phyloP scores from a whole-genome alignment of 805 yeast genomes.

The Metschnikowia koreensis region DNA sequence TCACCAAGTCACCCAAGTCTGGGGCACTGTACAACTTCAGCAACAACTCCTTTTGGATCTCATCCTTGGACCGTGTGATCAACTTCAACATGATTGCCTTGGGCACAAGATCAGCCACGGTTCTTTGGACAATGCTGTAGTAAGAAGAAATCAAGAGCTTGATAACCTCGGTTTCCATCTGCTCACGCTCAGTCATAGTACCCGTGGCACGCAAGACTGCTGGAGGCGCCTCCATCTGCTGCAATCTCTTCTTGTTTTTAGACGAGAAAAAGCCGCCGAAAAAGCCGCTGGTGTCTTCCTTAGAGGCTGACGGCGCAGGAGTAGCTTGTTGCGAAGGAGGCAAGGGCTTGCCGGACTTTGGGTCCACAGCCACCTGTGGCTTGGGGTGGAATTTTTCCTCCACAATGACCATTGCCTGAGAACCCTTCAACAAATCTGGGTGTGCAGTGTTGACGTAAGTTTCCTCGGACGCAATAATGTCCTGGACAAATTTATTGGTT shows the following conservation, averaged over 20 bases:
- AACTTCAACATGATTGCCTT: constrained; percentile 93
- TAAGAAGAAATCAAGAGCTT: constrained; percentile 88
- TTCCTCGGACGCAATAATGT: constrained; percentile 82
- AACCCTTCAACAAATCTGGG: constrained; percentile 92
- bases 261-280: constrained; percentile 94
- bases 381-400: constrained; percentile 79
- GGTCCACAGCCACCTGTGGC: constrained; percentile 77
- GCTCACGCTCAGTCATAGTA: constrained; percentile 88
- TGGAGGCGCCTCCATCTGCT: constrained; percentile 97
- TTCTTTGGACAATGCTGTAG: constrained; percentile 87
- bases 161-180: constrained; percentile 95
- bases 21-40: constrained; percentile 80
- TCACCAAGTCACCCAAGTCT: constrained; percentile 73
- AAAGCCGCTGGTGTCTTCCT: constrained; percentile 69
- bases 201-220: constrained; percentile 91
- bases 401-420: constrained; percentile 91
- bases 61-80: constrained; percentile 78
- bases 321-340: constrained; percentile 40
- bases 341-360: constrained; percentile 84
- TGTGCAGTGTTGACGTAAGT: constrained; percentile 97
- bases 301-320: constrained; percentile 25
- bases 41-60: constrained; percentile 84
- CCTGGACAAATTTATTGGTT: constrained; percentile 80
- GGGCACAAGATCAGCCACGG: constrained; percentile 91
- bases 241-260: constrained; percentile 89